phyloP scores from a whole-genome alignment of 1,139 yeast genomes.

The Lodderomyces beijingensis region DNA sequence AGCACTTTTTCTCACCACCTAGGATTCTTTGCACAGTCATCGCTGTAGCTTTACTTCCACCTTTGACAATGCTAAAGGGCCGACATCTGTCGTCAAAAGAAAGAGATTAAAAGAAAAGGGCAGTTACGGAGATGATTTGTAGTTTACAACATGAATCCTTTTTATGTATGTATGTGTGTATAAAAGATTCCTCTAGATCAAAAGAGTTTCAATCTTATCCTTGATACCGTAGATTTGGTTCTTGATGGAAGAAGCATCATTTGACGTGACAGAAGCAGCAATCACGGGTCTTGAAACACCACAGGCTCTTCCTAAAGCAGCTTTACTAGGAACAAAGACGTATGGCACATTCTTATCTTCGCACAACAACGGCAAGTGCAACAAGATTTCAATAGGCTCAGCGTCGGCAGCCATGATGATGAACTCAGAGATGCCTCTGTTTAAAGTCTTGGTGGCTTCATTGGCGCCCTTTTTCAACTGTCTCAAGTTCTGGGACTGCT shows the following conservation, averaged over 20 bases:
- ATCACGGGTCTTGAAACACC: slow-evolving; percentile 99
- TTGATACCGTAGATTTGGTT: slow-evolving; percentile 95
- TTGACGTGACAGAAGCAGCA: slow-evolving; percentile 97
- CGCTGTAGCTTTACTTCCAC: no score
- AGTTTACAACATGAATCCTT: no score
- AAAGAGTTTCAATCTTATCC: slow-evolving; percentile 97
- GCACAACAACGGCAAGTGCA: slow-evolving; percentile 95
- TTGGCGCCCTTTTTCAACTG: slow-evolving; percentile 99
- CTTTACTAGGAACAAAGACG: slow-evolving; percentile 97
- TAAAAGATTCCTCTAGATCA: no score
- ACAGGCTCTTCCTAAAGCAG: slow-evolving; percentile 99
- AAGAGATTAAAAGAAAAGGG: no score
- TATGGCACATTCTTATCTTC: slow-evolving; percentile 99
- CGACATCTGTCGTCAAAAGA: no score
- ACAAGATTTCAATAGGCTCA: slow-evolving; percentile 96
- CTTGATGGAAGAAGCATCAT: slow-evolving; percentile 97
- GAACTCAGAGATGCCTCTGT: slow-evolving; percentile 99
- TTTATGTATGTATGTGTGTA: no score
- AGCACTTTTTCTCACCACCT: no score
- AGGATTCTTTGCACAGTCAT: no score
- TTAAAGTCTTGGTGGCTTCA: slow-evolving; percentile 98
- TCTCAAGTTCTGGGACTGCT: slow-evolving; percentile 96
- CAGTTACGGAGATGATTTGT: no score
- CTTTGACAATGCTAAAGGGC: no score
- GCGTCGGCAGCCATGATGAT: slow-evolving; percentile 99